These are phyloP conservation scores for Geotrichum klebahnii DNA, from an alignment of 1,139 yeast genomes.

Conservation along the genomic window DNA sequence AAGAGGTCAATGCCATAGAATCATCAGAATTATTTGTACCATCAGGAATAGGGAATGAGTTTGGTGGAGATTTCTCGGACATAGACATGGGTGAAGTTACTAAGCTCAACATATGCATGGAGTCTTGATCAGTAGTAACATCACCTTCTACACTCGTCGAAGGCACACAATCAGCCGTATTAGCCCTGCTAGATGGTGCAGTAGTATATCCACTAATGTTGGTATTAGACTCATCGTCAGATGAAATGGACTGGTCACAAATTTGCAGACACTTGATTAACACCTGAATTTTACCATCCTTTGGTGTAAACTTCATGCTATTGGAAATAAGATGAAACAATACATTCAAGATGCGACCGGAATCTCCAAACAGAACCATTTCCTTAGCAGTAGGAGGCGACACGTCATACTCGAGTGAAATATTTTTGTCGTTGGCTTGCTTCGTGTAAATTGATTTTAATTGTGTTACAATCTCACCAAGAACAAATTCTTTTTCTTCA, in stretches of 20 bases:
- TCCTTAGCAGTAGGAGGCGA: conserved; percentile 42
- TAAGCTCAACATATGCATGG: not conserved
- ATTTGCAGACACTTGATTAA: conserved; percentile 2
- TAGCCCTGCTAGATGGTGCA: not conserved
- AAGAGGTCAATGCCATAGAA: not conserved
- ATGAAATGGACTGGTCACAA: not conserved
- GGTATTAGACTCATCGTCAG: not conserved
- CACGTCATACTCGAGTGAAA: conserved; percentile 53
- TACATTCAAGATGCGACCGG: conserved; percentile 80
- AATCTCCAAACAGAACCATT: conserved; percentile 73
- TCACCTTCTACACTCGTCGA: not conserved
- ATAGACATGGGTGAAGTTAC: not conserved
- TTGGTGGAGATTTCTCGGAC: not conserved
- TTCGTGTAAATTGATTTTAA: conserved; percentile 74
- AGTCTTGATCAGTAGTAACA: not conserved
- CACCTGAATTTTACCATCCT: conserved; percentile 39
- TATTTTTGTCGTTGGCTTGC: conserved; percentile 70
- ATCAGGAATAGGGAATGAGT: not conserved
- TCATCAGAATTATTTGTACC: not conserved
- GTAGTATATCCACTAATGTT: not conserved
- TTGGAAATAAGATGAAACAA: conserved; percentile 85
- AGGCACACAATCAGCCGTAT: not conserved
- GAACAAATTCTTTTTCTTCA: conserved; percentile 69
- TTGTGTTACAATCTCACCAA: conserved; percentile 69
- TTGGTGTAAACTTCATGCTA: conserved; percentile 83